Evolutionary conservation across 768 basidiomycete genomes (phyloP), one percentile per base, ranked within the genome.

Genomic region (Leccinum obscurum): DNA sequence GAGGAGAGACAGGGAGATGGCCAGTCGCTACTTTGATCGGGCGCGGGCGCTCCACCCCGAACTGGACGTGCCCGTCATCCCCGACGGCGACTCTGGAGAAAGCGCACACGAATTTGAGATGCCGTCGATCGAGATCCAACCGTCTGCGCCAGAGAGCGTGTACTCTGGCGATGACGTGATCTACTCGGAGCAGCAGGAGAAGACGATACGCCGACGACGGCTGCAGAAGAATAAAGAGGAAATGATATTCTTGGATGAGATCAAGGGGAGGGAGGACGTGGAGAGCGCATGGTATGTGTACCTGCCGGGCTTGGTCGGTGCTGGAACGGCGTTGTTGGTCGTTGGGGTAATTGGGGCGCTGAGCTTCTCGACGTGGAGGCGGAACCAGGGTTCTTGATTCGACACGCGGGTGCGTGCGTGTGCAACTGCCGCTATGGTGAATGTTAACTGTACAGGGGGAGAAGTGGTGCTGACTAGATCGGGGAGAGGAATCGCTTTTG

Each of bases 271-370:
- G 54, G 83, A 85, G 22, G 85, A 87, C 37, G 77, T 87, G 41
- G 89, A 91, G 57, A 83, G 78, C 72, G 81, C 89, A 24, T 93
- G 91, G 91, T 92, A 90, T 66, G 66, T 92, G 53, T 89, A 90
- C 61, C 76, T 93, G 44, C 91, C 91, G 4, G 86, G 89, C 26
- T 72, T 93, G 62, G 85, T 93, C 7, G 91, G 91, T 9, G 91
- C 90, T 26, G 91, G 90, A n/a, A 92, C 90, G 22, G 91, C 91
- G 49, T 69, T 93, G 57, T 78, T 92, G 48, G 88, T 92, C 22
- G 86, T 90, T 22, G 88, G 89, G 0, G 86, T 90, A 37, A 86
- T 92, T 22, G 89, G 90, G 3, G 88, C 88, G 6, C 73, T 93
- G 64, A 89, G 90, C 62, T 84, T 93, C 70, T 89, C 89, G 28